Percentiles rank a stretch among this genome's conserved stretches.
Evolutionary conservation across 1,284 basidiomycete species (phyloP).

Genomic region (Rhodotorula sp.): DNA sequence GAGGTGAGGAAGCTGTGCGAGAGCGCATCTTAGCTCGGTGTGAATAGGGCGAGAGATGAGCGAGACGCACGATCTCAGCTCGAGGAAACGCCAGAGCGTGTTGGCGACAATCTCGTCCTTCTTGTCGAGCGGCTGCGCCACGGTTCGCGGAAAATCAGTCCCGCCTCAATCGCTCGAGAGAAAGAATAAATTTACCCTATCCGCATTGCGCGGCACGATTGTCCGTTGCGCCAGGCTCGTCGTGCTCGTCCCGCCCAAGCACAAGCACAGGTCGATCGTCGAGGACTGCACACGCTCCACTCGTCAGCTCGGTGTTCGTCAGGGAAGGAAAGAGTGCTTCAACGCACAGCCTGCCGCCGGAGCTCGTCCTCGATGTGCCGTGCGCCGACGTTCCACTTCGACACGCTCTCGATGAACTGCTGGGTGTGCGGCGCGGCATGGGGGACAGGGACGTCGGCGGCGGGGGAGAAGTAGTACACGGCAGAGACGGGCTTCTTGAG

Average conservation of each 20-base stretch:
- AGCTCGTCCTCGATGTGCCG: constrained; percentile 89
- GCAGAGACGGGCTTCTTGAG: constrained; percentile 65
- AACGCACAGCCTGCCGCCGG: constrained; percentile 87
- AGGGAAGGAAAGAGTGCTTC: constrained; percentile 19
- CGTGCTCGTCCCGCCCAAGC: constrained; percentile 82
- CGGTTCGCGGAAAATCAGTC: constrained; percentile 34
- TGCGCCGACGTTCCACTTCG: constrained; percentile 90
- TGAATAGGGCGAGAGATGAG: neutral
- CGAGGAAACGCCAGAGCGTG: constrained; percentile 96
- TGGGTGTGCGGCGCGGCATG: constrained; percentile 77
- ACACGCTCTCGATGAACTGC: constrained; percentile 81
- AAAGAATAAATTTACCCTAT: constrained; percentile 50
- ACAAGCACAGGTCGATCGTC: constrained; percentile 96
- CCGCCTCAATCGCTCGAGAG: constrained; percentile 26
- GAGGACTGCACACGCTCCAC: constrained; percentile 64
- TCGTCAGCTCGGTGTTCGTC: constrained; percentile 20
- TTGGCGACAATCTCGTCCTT: constrained; percentile 99
- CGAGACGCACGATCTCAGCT: constrained; percentile 76
- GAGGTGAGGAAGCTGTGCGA: constrained; percentile 74
- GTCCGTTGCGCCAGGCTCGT: constrained; percentile 78
- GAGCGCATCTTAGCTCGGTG: neutral
- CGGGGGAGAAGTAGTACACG: constrained; percentile 56
- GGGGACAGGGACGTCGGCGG: constrained; percentile 56
- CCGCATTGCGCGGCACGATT: constrained; percentile 57
- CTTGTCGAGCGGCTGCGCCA: constrained; percentile 71